These are phyloP conservation scores for Glycyrrhiza uralensis DNA, from an alignment of 306 rosid species.

Conservation along the genomic window DNA sequence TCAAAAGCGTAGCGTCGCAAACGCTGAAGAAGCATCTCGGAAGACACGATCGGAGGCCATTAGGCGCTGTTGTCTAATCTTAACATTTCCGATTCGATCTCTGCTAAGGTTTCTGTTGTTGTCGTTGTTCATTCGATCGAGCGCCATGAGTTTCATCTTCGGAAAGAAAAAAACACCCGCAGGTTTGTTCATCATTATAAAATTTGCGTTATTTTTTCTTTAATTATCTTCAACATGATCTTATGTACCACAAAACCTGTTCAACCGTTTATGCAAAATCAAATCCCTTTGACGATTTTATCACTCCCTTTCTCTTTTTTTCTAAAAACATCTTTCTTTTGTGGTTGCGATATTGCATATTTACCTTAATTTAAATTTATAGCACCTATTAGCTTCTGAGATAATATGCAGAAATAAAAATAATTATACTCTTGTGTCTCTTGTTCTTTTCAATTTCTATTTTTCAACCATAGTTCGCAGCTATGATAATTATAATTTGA, in stretches of 20 bases:
- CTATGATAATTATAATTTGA: not conserved
- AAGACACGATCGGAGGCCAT: not conserved
- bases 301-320: not conserved
- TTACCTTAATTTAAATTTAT: not conserved
- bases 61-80: not conserved
- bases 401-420: not conserved
- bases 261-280: not conserved
- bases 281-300: not conserved
- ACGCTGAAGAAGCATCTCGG: not conserved
- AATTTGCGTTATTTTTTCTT: not conserved
- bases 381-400: not conserved
- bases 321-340: not conserved
- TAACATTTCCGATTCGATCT: not conserved
- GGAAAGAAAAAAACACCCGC: constrained; percentile 96
- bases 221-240: not conserved
- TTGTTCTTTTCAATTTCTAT: constrained; percentile 1
- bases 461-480: not conserved
- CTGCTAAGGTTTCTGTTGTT: not conserved
- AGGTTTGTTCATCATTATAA: constrained; percentile 43
- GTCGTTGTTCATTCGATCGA: not conserved
- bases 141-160: constrained; percentile 86
- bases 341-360: not conserved
- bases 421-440: not conserved
- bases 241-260: not conserved
- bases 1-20: constrained; percentile 4